phyloP scores from a whole-genome alignment of 441 rosid genomes.

The Erodium moschatum region DNA sequence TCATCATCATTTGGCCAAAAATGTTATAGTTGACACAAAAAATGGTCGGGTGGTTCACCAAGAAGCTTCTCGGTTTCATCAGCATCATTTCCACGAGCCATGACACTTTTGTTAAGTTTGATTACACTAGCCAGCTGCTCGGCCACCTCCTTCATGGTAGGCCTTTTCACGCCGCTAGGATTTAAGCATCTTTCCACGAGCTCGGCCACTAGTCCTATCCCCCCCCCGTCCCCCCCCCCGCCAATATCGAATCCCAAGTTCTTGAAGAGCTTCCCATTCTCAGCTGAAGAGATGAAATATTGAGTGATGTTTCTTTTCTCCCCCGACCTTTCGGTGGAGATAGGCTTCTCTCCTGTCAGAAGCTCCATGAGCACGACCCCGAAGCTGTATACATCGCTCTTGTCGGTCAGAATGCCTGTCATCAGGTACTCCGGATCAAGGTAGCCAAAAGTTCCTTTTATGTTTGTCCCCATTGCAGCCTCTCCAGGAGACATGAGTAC shows the following conservation, averaged over 20 bases:
- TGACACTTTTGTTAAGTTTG: neutral
- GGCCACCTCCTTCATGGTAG: neutral
- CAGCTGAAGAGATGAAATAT: constrained; percentile 17
- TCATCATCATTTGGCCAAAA: too few species aligned
- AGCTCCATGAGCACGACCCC: constrained; percentile 33
- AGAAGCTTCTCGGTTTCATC: neutral
- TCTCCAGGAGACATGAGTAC: constrained; percentile 22
- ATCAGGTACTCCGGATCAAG: constrained; percentile 29
- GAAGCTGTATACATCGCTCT: constrained; percentile 29
- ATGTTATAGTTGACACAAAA: too few species aligned
- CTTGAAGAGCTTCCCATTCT: neutral
- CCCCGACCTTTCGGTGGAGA: neutral
- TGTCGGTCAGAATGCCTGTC: constrained; percentile 14
- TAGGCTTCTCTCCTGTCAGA: constrained; percentile 24
- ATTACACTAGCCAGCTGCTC: neutral
- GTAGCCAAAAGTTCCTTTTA: constrained; percentile 31
- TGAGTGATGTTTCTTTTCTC: constrained; percentile 18
- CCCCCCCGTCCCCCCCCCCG: constrained; percentile 20
- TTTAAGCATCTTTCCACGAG: constrained; percentile 8
- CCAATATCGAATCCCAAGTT: constrained; percentile 17
- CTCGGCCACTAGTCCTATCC: constrained; percentile 22
- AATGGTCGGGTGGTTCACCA: neutral
- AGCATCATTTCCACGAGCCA: neutral
- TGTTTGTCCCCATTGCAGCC: constrained; percentile 8
- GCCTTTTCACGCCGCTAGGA: neutral